A percentile compares a stretch with the other conserved stretches of the same genome.
These are phyloP conservation scores for Beauveria sp. DNA, from an alignment of 2,329 filamentous ascomycete genomes.

Conservation along the genomic window DNA sequence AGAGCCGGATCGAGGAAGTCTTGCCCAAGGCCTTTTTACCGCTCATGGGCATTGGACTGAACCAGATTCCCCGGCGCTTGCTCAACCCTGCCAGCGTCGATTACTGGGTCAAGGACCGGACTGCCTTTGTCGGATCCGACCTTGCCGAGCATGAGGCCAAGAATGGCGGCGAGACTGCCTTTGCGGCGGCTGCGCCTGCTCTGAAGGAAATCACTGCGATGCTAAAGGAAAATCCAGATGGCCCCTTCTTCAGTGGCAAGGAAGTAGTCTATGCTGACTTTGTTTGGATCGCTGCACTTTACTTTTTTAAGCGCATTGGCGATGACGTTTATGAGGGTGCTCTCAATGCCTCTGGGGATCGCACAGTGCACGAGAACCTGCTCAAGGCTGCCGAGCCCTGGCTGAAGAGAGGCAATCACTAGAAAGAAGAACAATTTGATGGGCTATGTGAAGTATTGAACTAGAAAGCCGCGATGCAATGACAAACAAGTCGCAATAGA, in stretches of 20 bases:
- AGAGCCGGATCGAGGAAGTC: slow-evolving; percentile 35
- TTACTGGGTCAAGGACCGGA: slow-evolving; percentile 51
- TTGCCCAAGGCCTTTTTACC: slow-evolving; percentile 29
- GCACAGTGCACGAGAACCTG: slow-evolving; percentile 29
- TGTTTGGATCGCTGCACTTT: slow-evolving; percentile 41
- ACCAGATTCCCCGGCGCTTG: slow-evolving; percentile 40
- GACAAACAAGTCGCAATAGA: not conserved
- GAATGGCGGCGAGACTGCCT: slow-evolving; percentile 42
- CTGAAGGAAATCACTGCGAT: slow-evolving; percentile 33
- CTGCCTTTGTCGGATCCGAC: slow-evolving; percentile 40
- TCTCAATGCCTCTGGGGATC: slow-evolving; percentile 30
- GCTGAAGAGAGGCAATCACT: slow-evolving; percentile 32
- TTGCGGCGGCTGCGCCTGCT: slow-evolving; percentile 33
- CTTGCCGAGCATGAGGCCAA: slow-evolving; percentile 41
- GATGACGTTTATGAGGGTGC: slow-evolving; percentile 27
- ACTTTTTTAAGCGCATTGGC: slow-evolving; percentile 33
- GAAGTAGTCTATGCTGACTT: slow-evolving; percentile 51
- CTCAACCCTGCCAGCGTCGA: slow-evolving; percentile 42
- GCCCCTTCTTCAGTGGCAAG: slow-evolving; percentile 54
- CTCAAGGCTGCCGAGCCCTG: slow-evolving; percentile 34
- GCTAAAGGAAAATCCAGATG: slow-evolving; percentile 47
- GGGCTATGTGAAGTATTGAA: not conserved
- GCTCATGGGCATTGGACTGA: slow-evolving; percentile 36
- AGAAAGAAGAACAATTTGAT: not conserved
- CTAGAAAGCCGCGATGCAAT: not conserved